Percentiles rank a stretch among this genome's conserved stretches.
Conservation (phyloP, 1,284 basidiomycete genomes). For the Gomphus bonarii region DNA sequence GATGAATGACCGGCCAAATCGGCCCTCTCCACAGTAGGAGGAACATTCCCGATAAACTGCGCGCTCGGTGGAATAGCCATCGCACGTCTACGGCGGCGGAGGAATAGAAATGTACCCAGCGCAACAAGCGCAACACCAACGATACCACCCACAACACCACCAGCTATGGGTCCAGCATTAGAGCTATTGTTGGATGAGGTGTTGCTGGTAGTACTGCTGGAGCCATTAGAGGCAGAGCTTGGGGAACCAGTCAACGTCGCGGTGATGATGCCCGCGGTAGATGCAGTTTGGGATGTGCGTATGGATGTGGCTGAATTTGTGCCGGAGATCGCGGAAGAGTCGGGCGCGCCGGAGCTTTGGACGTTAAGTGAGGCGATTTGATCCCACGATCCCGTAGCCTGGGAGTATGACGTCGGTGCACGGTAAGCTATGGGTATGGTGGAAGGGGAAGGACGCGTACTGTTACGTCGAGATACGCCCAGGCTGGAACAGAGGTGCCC, state of each 20-base stretch:
- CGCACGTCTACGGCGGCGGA: not conserved
- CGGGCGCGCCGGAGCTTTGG: not conserved
- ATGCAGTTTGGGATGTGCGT: no score
- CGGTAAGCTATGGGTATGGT: not conserved
- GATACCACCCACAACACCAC: not conserved
- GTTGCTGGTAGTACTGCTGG: not conserved
- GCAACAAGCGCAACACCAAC: not conserved
- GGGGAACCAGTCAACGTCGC: not conserved
- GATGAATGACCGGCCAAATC: not conserved
- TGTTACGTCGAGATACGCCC: constrained; percentile 4
- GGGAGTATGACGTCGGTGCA: no score
- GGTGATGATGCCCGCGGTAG: no score
- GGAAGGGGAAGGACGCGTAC: not conserved
- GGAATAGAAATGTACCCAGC: not conserved
- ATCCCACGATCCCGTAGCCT: not conserved
- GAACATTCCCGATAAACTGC: not conserved
- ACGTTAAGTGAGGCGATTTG: not conserved
- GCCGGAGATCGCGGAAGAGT: not conserved
- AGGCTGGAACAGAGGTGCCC: not conserved
- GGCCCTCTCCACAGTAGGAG: not conserved
- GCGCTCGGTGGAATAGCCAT: not conserved
- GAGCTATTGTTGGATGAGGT: not conserved
- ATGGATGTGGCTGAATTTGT: not conserved
- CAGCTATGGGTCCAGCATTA: not conserved
- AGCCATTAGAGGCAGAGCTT: not conserved